Percentiles rank a stretch among this genome's conserved stretches.
These are phyloP conservation scores for Sutorius eximius DNA, from an alignment of 1,284 basidiomycete species.

Conservation along the genomic window DNA sequence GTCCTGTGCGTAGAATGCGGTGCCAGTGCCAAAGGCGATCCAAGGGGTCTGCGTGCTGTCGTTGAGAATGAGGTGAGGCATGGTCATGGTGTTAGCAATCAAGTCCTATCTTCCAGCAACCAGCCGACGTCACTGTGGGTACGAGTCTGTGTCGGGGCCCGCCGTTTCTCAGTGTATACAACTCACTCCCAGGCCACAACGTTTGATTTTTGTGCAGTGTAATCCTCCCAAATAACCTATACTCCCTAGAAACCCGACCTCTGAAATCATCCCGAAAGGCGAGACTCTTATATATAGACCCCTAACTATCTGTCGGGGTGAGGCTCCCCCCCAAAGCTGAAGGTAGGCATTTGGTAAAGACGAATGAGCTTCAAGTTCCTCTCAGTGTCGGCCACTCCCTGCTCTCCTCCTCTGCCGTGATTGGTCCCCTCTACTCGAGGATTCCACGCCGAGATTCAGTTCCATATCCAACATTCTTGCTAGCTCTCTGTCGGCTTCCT, in stretches of 20 bases:
- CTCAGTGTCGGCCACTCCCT: conserved; percentile 7
- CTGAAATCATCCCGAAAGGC: too few relatives aligned
- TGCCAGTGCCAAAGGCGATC: conserved; percentile 1
- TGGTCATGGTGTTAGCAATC: not conserved
- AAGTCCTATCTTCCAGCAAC: not conserved
- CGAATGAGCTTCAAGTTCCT: too few relatives aligned
- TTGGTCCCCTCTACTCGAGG: conserved; percentile 7
- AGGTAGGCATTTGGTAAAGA: not conserved
- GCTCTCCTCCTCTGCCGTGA: conserved; percentile 3
- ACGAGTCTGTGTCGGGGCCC: not conserved
- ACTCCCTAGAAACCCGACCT: too few relatives aligned
- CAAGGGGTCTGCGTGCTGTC: not conserved
- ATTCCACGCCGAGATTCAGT: conserved; percentile 20
- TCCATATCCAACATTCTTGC: conserved; percentile 34
- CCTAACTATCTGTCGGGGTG: not conserved
- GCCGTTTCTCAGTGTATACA: not conserved
- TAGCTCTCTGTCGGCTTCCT: conserved; percentile 31
- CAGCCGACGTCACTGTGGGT: not conserved
- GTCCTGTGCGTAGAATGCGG: conserved; percentile 5
- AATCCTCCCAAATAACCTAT: too few relatives aligned
- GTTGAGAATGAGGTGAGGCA: not conserved
- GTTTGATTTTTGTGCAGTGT: too few relatives aligned
- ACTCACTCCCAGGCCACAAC: too few relatives aligned
- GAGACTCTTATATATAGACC: not conserved
- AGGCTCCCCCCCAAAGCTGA: too few relatives aligned